phyloP scores from a whole-genome alignment of 2,329 filamentous ascomycete species.

The Calonectria leucothoes region DNA sequence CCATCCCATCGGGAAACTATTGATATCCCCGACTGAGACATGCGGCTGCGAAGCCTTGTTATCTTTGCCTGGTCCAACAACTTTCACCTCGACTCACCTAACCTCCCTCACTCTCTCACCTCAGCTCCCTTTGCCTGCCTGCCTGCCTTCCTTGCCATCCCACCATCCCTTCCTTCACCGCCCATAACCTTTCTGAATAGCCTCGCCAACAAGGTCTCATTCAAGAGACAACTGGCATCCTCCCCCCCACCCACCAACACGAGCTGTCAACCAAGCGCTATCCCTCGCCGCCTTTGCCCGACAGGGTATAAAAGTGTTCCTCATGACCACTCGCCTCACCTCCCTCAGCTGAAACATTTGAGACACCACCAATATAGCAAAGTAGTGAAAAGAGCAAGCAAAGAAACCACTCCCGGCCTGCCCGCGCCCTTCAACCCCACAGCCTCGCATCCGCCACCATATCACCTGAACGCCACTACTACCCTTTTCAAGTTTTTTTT shows the following conservation, averaged over 20 bases:
- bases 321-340: slow-evolving; percentile 24
- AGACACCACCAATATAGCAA: not conserved
- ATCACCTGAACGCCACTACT: not conserved
- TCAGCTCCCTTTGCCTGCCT: not conserved
- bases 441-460: not conserved
- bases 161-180: not conserved
- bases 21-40: not conserved
- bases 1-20: not conserved
- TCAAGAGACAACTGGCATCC: not conserved
- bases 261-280: not conserved
- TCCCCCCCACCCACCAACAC: not conserved
- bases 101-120: not conserved
- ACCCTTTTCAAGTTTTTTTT: not conserved
- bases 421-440: too few relatives aligned
- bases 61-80: not conserved
- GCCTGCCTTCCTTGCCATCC: not conserved
- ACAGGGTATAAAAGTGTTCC: not conserved
- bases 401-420: not conserved
- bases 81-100: not conserved
- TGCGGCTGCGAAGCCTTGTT: slow-evolving; percentile 1
- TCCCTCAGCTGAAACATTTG: slow-evolving; percentile 19
- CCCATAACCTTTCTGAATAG: not conserved
- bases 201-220: not conserved
- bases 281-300: not conserved
- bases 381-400: not conserved